Evolutionary conservation across 768 basidiomycete species (phyloP).

Genomic region (Suillus luteus): DNA sequence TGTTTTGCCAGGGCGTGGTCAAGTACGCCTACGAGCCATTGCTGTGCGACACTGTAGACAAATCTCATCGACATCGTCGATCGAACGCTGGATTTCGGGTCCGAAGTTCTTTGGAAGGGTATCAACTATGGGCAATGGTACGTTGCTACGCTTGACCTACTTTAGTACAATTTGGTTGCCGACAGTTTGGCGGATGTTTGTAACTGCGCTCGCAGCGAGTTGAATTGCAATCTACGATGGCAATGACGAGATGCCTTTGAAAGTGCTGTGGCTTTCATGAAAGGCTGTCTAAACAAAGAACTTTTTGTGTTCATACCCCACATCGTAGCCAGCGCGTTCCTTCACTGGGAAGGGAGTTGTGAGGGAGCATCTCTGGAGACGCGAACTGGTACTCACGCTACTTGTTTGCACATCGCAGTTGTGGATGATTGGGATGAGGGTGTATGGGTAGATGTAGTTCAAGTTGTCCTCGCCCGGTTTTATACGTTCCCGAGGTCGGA

Average conservation of each 20-base stretch:
- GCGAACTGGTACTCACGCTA: slow-evolving; percentile 57
- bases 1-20: slow-evolving; percentile 12
- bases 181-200: slow-evolving; percentile 59
- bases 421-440: neutral
- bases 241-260: slow-evolving; percentile 71
- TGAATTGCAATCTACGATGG: slow-evolving; percentile 76
- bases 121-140: slow-evolving; percentile 15
- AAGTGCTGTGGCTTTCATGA: slow-evolving; percentile 57
- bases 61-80: slow-evolving; percentile 71
- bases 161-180: slow-evolving; percentile 53
- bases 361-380: slow-evolving; percentile 10
- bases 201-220: slow-evolving; percentile 63
- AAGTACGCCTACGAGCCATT: slow-evolving; percentile 35
- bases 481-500: slow-evolving; percentile 30
- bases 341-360: slow-evolving; percentile 46
- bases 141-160: slow-evolving; percentile 41
- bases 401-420: slow-evolving; percentile 65
- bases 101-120: slow-evolving; percentile 56
- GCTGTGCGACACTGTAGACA: slow-evolving; percentile 73
- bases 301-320: slow-evolving; percentile 47
- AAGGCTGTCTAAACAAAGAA: slow-evolving; percentile 15
- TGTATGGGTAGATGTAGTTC: slow-evolving; percentile 15
- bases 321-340: slow-evolving; percentile 77
- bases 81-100: slow-evolving; percentile 63
- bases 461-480: slow-evolving; percentile 19